Conservation (phyloP, 306 rosid species). For the Heteromeles arbutifolia region DNA sequence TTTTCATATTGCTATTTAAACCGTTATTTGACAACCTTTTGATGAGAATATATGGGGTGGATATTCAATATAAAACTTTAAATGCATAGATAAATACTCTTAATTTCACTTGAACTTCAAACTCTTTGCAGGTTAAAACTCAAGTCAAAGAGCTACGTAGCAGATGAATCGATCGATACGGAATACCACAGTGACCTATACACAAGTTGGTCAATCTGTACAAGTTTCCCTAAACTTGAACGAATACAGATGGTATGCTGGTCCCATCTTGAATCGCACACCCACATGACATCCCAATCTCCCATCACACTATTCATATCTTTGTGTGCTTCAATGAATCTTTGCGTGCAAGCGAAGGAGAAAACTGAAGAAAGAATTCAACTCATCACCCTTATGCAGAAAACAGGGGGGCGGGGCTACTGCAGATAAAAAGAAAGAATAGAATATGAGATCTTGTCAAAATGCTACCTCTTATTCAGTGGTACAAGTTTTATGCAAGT, state of each 20-base stretch:
- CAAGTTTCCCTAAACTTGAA: not conserved
- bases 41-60: no score
- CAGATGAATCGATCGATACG: no score
- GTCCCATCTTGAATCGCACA: slow-evolving; percentile 56
- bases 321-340: slow-evolving; percentile 42
- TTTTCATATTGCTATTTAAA: no score
- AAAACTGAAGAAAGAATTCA: slow-evolving; percentile 5
- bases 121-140: no score
- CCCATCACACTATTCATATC: not conserved
- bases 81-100: no score
- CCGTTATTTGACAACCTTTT: no score
- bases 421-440: not conserved
- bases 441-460: slow-evolving; percentile 6
- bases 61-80: no score
- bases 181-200: not conserved
- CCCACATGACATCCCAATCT: slow-evolving; percentile 32
- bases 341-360: slow-evolving; percentile 61
- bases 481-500: no score
- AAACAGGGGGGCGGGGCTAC: not conserved
- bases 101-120: no score
- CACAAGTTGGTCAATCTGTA: not conserved
- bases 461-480: not conserved
- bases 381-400: slow-evolving; percentile 3
- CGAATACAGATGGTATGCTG: slow-evolving; percentile 7
- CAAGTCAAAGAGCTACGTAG: no score